Conservation (phyloP, 2,329 filamentous ascomycete species). For the Myriosclerotinia duriaeana region DNA sequence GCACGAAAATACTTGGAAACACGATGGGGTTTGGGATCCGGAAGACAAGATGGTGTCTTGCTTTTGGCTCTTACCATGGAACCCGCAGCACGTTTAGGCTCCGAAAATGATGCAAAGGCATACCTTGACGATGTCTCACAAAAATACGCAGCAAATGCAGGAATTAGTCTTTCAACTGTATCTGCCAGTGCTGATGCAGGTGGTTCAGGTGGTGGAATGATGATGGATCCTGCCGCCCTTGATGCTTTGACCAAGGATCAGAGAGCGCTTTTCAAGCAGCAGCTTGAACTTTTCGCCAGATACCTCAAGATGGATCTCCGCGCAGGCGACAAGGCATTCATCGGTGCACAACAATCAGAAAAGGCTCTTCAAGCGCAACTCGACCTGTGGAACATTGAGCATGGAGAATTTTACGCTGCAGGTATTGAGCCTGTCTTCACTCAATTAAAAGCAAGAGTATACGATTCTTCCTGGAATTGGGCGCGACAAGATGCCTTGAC, state of each 20-base stretch:
- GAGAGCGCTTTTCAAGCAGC: slow-evolving; percentile 93
- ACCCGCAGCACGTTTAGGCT: slow-evolving; percentile 81
- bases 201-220: slow-evolving; percentile 80
- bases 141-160: slow-evolving; percentile 82
- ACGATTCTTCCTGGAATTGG: slow-evolving; percentile 99
- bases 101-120: slow-evolving; percentile 86
- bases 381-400: slow-evolving; percentile 91
- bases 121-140: slow-evolving; percentile 87
- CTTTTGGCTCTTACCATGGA: slow-evolving; percentile 91
- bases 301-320: slow-evolving; percentile 97
- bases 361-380: slow-evolving; percentile 87
- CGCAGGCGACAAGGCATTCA: slow-evolving; percentile 90
- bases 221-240: slow-evolving; percentile 98
- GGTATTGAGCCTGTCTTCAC: slow-evolving; percentile 95
- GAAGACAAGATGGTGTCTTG: slow-evolving; percentile 87
- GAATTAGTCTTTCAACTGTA: slow-evolving; percentile 78
- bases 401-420: slow-evolving; percentile 92
- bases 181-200: slow-evolving; percentile 71
- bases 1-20: slow-evolving; percentile 94
- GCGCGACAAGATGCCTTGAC: slow-evolving; percentile 92
- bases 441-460: slow-evolving; percentile 87
- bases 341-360: slow-evolving; percentile 80
- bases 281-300: slow-evolving; percentile 89
- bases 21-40: slow-evolving; percentile 82
- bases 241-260: slow-evolving; percentile 98